Conservation (phyloP, 371 early-diverging fungal genomes). For the Batkoa obscura region DNA sequence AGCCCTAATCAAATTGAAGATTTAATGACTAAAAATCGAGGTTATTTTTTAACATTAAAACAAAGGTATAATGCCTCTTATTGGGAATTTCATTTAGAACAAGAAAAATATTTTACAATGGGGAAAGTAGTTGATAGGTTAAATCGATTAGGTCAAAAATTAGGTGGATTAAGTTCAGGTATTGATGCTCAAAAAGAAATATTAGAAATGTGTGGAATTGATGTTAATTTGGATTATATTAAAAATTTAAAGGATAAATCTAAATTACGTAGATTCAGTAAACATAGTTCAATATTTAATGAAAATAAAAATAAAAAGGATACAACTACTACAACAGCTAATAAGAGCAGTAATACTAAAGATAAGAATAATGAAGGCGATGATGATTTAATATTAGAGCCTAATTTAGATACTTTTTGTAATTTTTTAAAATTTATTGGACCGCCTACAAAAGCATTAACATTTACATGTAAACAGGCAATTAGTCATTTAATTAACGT, state of each 20-base stretch:
- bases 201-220: conserved; percentile 37
- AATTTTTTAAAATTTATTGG: conserved; percentile 34
- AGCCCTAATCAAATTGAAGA: conserved; percentile 22
- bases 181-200: conserved; percentile 25
- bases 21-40: conserved; percentile 36
- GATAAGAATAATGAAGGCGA: not conserved
- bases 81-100: conserved; percentile 31
- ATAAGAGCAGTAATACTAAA: not conserved
- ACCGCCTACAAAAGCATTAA: conserved; percentile 34
- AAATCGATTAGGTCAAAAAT: conserved; percentile 34
- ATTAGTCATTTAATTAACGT: not conserved
- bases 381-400: not conserved
- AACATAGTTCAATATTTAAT: not conserved
- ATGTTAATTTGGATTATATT: not conserved
- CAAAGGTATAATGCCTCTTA: conserved; percentile 37
- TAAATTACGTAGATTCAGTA: not conserved
- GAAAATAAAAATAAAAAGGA: too few relatives aligned
- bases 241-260: not conserved
- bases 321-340: not conserved
- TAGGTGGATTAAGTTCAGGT: conserved; percentile 22
- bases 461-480: conserved; percentile 30
- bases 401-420: conserved; percentile 17
- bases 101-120: conserved; percentile 19
- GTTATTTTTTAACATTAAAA: conserved; percentile 35
- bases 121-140: conserved; percentile 23